Conservation (phyloP, 2,329 filamentous ascomycete species). For the Neofusicoccum laricinum region DNA sequence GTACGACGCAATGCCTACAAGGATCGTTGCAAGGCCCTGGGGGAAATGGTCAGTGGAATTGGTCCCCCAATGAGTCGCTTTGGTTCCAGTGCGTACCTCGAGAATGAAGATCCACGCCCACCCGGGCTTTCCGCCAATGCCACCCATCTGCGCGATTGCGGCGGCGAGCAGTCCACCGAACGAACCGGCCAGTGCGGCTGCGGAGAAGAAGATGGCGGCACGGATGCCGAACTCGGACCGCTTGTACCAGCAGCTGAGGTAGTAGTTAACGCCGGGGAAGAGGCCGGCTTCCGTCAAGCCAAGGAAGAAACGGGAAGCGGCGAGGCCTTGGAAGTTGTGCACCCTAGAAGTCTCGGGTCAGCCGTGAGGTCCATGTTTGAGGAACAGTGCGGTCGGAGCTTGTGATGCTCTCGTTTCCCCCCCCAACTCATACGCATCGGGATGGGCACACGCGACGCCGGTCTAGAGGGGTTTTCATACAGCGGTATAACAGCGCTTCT, state of each 20-base stretch:
- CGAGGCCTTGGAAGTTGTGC: constrained; percentile 19
- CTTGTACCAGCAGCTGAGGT: constrained; percentile 81
- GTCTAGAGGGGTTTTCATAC: no score
- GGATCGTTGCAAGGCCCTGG: constrained; percentile 67
- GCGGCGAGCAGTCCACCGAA: constrained; percentile 73
- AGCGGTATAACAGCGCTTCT: no score
- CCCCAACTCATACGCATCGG: no score
- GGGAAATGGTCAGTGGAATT: constrained; percentile 31
- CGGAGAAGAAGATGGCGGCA: constrained; percentile 79
- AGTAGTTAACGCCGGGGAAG: constrained; percentile 66
- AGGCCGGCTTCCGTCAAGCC: constrained; percentile 72
- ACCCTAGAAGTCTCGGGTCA: neutral
- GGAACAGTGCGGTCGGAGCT: neutral
- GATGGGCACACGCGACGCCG: no score
- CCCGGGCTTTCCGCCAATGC: constrained; percentile 49
- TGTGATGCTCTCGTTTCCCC: neutral
- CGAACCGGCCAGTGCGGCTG: constrained; percentile 74
- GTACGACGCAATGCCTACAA: constrained; percentile 66
- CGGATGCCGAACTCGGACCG: constrained; percentile 76
- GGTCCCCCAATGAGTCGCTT: neutral
- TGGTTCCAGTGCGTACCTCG: constrained; percentile 1
- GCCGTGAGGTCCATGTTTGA: neutral
- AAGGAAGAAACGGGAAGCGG: constrained; percentile 56
- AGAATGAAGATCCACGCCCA: constrained; percentile 42
- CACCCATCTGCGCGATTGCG: constrained; percentile 68